Base-by-base conservation (phyloP, 495 filamentous ascomycete genomes). In the Mytilinidion resinicola region DNA sequence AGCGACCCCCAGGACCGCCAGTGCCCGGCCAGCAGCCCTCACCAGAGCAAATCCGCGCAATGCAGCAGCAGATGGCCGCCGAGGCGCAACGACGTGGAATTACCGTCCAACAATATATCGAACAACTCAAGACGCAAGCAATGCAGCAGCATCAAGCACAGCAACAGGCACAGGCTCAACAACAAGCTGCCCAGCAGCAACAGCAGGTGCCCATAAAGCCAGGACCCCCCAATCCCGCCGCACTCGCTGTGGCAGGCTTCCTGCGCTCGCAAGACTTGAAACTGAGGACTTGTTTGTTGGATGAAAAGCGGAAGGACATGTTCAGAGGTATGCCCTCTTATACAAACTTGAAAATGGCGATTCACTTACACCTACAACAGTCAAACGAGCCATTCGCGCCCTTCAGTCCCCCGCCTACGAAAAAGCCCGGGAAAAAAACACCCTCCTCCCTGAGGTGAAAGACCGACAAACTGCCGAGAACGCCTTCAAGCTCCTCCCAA, bases 251-350 rank as follows among this genome's bases (percentile, higher is more conserved):
- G 21, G 95, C 95, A 63, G 86, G 90, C 66, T 99, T 92, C 76
- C 76, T 99, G 52, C 82, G 84, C 60, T 74, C 80, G 51, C 91
- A 96, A 74, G 79, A 89, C 62, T 76, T 99, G 61, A 99, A 99
- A 80, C 77, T 83, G 43, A 80, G 95, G 62, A 96, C 93, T 30
- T 90, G 87, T 74, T 95, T 99, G 57, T 78, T 96, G 63, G 91
- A 96, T 65, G 95, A 93, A 60, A 92, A 97, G 77, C 80, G 95
- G 57, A 97, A 96, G 76, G 92, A 99, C 61, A 91, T 99, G 85
- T 97, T 99, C 75, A 89, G 87, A 80, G 88, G 92, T 96, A 65
- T 35, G 61, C 5, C 7, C 0, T 46, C 41, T 11, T 20, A 15
- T 49, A 21, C 17, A 36, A 6, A 20, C 33, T 34, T 33, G 19